A percentile compares a stretch with the other conserved stretches of the same genome.
Evolutionary conservation across 2,329 filamentous ascomycete genomes (phyloP).

Genomic region (Colletotrichum caudatum): DNA sequence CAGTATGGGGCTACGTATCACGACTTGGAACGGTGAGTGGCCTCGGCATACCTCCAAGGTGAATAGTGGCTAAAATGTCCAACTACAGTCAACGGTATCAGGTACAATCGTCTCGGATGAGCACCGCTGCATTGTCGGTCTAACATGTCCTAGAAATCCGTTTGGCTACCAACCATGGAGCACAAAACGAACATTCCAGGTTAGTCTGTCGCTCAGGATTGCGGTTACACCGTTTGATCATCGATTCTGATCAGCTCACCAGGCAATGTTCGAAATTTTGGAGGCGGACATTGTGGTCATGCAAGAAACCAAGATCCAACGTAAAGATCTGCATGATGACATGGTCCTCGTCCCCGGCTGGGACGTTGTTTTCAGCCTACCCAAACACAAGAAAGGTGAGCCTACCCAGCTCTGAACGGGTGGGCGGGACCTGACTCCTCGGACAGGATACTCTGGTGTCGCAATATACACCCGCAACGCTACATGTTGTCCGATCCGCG

Average conservation of each 20-base stretch:
- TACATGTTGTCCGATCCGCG: conserved; percentile 85
- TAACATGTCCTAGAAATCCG: conserved; percentile 70
- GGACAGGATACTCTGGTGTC: conserved; percentile 91
- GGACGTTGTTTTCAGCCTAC: conserved; percentile 96
- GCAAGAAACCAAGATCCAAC: conserved; percentile 96
- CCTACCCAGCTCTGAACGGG: neutral
- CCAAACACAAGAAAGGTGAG: conserved; percentile 90
- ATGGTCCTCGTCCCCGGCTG: conserved; percentile 96
- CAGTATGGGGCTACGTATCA: conserved; percentile 82
- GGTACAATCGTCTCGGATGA: conserved; percentile 56
- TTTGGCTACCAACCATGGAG: conserved; percentile 89
- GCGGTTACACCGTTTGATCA: neutral
- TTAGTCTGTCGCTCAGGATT: conserved; percentile 47
- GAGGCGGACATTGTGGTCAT: conserved; percentile 94
- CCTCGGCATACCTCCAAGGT: neutral
- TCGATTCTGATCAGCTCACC: conserved; percentile 19
- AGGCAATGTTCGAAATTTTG: conserved; percentile 94
- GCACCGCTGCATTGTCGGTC: neutral
- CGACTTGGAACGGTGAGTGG: conserved; percentile 82
- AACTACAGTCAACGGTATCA: conserved; percentile 79
- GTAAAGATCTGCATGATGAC: conserved; percentile 91
- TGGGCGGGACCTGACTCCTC: neutral
- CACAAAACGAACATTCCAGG: conserved; percentile 76
- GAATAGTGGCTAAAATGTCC: conserved; percentile 44
- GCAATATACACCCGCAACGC: conserved; percentile 94